Conservation (phyloP, 305 asterid species). For the Fraxinus sp. region DNA sequence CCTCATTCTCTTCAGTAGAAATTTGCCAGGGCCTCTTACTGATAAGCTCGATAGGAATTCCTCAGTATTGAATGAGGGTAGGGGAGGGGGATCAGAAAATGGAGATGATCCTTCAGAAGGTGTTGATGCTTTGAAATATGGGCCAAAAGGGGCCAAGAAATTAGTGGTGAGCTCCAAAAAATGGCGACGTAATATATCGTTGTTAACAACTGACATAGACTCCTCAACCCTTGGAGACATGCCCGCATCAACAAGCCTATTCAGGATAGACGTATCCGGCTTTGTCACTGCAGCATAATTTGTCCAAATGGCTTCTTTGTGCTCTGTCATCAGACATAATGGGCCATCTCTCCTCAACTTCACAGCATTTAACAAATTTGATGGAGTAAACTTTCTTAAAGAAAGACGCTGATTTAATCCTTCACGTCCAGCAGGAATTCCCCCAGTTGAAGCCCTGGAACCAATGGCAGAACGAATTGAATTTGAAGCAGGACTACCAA, state of each 20-base stretch:
- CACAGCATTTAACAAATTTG: slow-evolving; percentile 79
- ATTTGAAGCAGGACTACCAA: slow-evolving; percentile 70
- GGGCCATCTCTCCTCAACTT: slow-evolving; percentile 94
- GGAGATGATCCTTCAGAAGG: slow-evolving; percentile 94
- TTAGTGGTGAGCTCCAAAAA: slow-evolving; percentile 95
- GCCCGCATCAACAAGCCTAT: slow-evolving; percentile 96
- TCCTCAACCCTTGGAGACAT: slow-evolving; percentile 96
- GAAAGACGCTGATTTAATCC: slow-evolving; percentile 51
- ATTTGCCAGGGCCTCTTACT: slow-evolving; percentile 92
- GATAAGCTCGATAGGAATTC: slow-evolving; percentile 68
- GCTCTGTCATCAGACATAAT: slow-evolving; percentile 87
- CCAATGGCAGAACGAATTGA: slow-evolving; percentile 48
- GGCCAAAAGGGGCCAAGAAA: slow-evolving; percentile 97
- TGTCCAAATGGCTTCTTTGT: slow-evolving; percentile 89
- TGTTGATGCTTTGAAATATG: slow-evolving; percentile 76
- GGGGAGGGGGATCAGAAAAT: slow-evolving; percentile 83
- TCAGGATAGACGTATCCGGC: slow-evolving; percentile 89
- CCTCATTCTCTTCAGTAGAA: slow-evolving; percentile 77
- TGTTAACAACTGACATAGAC: slow-evolving; percentile 98
- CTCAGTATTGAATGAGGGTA: slow-evolving; percentile 70
- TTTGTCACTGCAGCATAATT: slow-evolving; percentile 75
- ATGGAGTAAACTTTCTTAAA: slow-evolving; percentile 72
- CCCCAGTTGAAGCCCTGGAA: slow-evolving; percentile 46
- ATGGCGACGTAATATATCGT: slow-evolving; percentile 93
- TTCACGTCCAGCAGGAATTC: slow-evolving; percentile 52